Conservation (phyloP, 2,329 filamentous ascomycete species). For the Furcasterigmium sp. region DNA sequence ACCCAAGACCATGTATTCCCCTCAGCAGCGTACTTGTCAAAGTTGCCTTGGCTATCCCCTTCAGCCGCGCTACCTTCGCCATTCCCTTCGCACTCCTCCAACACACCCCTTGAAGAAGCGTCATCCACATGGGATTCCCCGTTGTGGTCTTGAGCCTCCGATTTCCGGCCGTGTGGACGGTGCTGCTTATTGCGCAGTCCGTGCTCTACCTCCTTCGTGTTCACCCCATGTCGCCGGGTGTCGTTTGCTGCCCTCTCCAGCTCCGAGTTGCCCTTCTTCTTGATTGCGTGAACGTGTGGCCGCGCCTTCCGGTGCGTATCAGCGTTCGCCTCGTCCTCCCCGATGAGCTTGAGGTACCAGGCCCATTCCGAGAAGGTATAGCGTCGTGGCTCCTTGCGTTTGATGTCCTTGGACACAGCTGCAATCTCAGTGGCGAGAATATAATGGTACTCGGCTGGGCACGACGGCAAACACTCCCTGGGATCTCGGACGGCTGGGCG, state of each 20-base stretch:
- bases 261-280: constrained; percentile 9
- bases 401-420: constrained; percentile 58
- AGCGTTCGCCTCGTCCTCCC: constrained; percentile 52
- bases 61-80: constrained; percentile 9
- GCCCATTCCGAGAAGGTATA: constrained; percentile 86
- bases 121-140: too few species aligned
- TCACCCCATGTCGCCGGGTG: neutral
- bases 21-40: constrained; percentile 20
- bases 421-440: constrained; percentile 70
- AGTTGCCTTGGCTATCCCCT: neutral
- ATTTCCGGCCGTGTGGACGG: too few species aligned
- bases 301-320: constrained; percentile 40
- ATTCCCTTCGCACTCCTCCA: constrained; percentile 8
- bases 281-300: constrained; percentile 13
- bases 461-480: constrained; percentile 21
- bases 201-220: neutral
- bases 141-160: too few species aligned
- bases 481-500: constrained; percentile 32
- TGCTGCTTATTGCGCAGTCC: too few species aligned
- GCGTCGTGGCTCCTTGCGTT: constrained; percentile 48
- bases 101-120: neutral
- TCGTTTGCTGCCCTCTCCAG: constrained; percentile 6
- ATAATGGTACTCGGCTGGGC: constrained; percentile 46
- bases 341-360: constrained; percentile 75
- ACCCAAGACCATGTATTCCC: constrained; percentile 65